Evolutionary conservation across 2,329 filamentous ascomycete species (phyloP).

Genomic region (Sarocladium kiliense): DNA sequence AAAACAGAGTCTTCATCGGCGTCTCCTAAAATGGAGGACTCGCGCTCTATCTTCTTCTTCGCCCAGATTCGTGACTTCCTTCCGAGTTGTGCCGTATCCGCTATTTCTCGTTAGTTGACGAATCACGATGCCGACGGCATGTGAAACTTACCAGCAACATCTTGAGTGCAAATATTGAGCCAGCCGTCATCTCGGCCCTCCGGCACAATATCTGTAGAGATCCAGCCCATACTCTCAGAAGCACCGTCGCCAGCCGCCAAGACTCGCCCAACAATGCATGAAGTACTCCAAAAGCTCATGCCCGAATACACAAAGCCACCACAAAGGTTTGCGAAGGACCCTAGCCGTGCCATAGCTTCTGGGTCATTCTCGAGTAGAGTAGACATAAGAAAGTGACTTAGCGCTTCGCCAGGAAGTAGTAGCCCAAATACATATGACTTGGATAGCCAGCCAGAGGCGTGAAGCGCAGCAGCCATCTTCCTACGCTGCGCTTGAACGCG

Average conservation of each 20-base stretch:
- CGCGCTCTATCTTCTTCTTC: constrained; percentile 53
- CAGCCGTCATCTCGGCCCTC: constrained; percentile 48
- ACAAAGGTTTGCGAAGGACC: constrained; percentile 56
- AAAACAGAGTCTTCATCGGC: constrained; percentile 48
- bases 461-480: constrained; percentile 52
- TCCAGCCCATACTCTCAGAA: constrained; percentile 64
- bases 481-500: constrained; percentile 38
- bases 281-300: constrained; percentile 66
- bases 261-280: constrained; percentile 60
- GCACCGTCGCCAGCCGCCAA: constrained; percentile 57
- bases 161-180: constrained; percentile 52
- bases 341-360: constrained; percentile 52
- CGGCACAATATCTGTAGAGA: constrained; percentile 56
- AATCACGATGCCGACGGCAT: not conserved
- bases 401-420: constrained; percentile 57
- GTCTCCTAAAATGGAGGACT: constrained; percentile 56
- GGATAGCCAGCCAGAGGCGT: constrained; percentile 60
- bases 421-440: constrained; percentile 63
- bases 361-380: constrained; percentile 60
- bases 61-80: constrained; percentile 57
- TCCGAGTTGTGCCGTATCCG: constrained; percentile 43
- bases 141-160: constrained; percentile 42
- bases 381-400: constrained; percentile 61
- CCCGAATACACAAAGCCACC: constrained; percentile 59
- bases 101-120: constrained; percentile 22